Percentiles rank a stretch among this genome's conserved stretches.
phyloP scores from a whole-genome alignment of 768 basidiomycete genomes.

The Auricularia sp. region DNA sequence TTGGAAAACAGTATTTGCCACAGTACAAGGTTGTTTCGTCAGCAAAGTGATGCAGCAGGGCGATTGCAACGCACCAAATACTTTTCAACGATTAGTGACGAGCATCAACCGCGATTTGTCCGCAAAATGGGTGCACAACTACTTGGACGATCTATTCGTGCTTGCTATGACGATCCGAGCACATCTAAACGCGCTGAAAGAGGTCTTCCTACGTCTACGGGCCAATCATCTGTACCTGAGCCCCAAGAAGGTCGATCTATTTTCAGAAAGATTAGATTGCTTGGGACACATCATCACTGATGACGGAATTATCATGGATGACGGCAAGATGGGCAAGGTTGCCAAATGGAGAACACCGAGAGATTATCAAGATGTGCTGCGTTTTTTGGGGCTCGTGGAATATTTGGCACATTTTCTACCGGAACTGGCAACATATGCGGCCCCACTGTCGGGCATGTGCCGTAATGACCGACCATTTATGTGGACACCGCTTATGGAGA shows the following conservation, averaged over 20 bases:
- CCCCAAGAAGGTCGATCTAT: constrained; percentile 24
- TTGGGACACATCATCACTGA: constrained; percentile 33
- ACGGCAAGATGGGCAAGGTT: constrained; percentile 26
- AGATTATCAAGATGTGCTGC: constrained; percentile 25
- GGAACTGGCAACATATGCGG: constrained; percentile 22
- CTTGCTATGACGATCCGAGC: constrained; percentile 28
- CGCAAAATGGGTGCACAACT: constrained; percentile 30
- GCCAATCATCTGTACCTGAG: constrained; percentile 23
- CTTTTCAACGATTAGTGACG: constrained; percentile 36
- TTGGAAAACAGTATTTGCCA: constrained; percentile 20
- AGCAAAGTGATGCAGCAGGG: constrained; percentile 34
- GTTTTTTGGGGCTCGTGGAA: constrained; percentile 30
- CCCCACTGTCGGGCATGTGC: constrained; percentile 20
- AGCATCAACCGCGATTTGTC: constrained; percentile 29
- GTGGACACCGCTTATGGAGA: constrained; percentile 19
- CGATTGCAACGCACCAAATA: constrained; percentile 35
- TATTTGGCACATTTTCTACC: constrained; percentile 30
- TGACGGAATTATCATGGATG: constrained; percentile 26
- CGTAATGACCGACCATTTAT: constrained; percentile 19
- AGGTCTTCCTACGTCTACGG: constrained; percentile 22
- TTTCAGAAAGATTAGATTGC: constrained; percentile 22
- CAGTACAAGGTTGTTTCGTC: constrained; percentile 26
- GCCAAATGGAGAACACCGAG: constrained; percentile 25
- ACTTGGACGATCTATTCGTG: constrained; percentile 36
- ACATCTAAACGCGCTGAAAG: constrained; percentile 24